A percentile compares a stretch with the other conserved stretches of the same genome.
phyloP scores from a whole-genome alignment of 805 yeast species.

The Metschnikowia orientalis region DNA sequence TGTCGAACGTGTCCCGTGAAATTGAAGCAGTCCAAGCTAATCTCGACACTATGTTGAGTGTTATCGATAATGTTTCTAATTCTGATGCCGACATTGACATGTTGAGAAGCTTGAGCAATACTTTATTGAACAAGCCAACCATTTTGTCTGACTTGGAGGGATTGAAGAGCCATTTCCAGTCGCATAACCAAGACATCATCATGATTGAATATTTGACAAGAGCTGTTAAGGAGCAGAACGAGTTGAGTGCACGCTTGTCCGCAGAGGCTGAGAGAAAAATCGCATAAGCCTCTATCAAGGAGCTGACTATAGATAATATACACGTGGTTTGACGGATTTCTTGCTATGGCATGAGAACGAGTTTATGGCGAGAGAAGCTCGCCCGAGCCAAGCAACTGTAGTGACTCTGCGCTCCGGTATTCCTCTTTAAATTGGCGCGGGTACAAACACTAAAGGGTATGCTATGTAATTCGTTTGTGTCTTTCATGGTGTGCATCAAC shows the following conservation, averaged over 20 bases:
- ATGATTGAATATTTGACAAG: slow-evolving; percentile 79
- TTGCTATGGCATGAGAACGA: too few species aligned
- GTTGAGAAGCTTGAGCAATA: slow-evolving; percentile 62
- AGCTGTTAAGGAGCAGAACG: slow-evolving; percentile 80
- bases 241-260: slow-evolving; percentile 69
- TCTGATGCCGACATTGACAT: slow-evolving; percentile 51
- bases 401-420: too few species aligned
- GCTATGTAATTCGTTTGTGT: too few species aligned
- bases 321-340: too few species aligned
- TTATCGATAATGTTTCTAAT: slow-evolving; percentile 39
- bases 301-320: too few species aligned
- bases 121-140: slow-evolving; percentile 48
- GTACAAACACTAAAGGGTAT: too few species aligned
- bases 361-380: too few species aligned
- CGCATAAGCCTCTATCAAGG: slow-evolving; percentile 10
- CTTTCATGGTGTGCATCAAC: too few species aligned
- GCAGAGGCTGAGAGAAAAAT: slow-evolving; percentile 31
- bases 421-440: too few species aligned
- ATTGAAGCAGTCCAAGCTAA: slow-evolving; percentile 43
- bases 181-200: slow-evolving; percentile 73
- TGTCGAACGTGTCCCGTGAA: slow-evolving; percentile 44
- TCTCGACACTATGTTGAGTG: slow-evolving; percentile 46
- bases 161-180: slow-evolving; percentile 57
- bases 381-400: too few species aligned
- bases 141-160: slow-evolving; percentile 47